Conservation (phyloP, 2,329 filamentous ascomycete species). For the Colletotrichum sp. region DNA sequence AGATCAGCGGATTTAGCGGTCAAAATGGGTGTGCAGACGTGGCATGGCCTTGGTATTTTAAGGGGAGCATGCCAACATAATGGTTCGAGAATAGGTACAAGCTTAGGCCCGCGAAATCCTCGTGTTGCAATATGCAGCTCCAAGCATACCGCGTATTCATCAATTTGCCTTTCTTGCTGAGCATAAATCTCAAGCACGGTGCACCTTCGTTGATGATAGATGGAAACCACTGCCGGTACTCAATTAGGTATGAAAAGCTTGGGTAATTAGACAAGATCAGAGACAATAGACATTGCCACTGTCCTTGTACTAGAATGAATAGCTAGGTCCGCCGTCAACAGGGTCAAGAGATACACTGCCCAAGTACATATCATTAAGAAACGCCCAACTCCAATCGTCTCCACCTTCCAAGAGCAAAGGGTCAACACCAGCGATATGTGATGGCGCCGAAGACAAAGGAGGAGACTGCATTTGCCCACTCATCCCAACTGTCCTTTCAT, state of each 20-base stretch:
- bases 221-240: neutral
- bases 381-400: slow-evolving; percentile 2
- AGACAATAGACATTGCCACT: neutral
- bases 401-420: neutral
- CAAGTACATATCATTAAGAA: slow-evolving; percentile 5
- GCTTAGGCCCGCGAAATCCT: neutral
- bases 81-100: neutral
- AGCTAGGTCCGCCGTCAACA: neutral
- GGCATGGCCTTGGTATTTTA: neutral
- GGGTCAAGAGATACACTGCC: neutral
- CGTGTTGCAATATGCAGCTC: neutral
- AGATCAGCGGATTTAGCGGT: neutral
- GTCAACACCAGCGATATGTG: neutral
- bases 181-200: neutral
- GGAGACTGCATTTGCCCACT: neutral
- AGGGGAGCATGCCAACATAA: neutral
- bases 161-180: neutral
- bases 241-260: neutral
- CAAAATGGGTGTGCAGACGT: neutral
- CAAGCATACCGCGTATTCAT: neutral
- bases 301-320: neutral
- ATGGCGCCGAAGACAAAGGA: neutral
- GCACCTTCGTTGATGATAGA: neutral
- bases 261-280: neutral
- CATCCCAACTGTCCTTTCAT: neutral